These are phyloP conservation scores for Saccharomycopsis malanga DNA, from an alignment of 805 yeast genomes.

Conservation along the genomic window DNA sequence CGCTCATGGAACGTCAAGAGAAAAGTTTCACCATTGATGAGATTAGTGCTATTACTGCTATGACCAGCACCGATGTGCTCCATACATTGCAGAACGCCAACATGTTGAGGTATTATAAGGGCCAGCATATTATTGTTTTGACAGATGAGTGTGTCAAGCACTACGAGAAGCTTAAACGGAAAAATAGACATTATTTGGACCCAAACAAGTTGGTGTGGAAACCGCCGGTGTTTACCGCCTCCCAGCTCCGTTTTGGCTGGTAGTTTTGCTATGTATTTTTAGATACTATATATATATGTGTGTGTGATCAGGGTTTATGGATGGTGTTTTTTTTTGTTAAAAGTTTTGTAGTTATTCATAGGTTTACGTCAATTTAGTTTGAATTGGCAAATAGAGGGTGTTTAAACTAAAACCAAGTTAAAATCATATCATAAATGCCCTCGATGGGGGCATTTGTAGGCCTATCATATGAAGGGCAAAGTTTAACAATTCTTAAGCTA, in stretches of 20 bases:
- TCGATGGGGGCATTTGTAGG: too few relatives aligned
- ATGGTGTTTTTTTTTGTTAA: too few relatives aligned
- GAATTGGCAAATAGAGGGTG: too few relatives aligned
- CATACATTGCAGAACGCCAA: slow-evolving; percentile 90
- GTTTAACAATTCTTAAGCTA: too few relatives aligned
- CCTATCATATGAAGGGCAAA: too few relatives aligned
- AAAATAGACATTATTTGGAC: slow-evolving; percentile 69
- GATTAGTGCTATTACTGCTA: slow-evolving; percentile 74
- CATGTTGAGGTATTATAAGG: slow-evolving; percentile 86
- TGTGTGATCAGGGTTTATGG: too few relatives aligned
- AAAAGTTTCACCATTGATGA: slow-evolving; percentile 77
- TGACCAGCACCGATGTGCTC: slow-evolving; percentile 93
- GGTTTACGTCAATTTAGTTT: too few relatives aligned
- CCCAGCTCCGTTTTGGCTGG: slow-evolving; percentile 95
- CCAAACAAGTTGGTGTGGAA: slow-evolving; percentile 76
- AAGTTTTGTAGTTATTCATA: too few relatives aligned
- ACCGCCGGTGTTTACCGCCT: slow-evolving; percentile 91
- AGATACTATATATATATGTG: too few relatives aligned
- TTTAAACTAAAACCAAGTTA: too few relatives aligned
- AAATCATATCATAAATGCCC: too few relatives aligned
- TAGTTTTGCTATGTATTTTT: too few relatives aligned
- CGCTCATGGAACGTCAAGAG: slow-evolving; percentile 62
- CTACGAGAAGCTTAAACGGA: slow-evolving; percentile 60
- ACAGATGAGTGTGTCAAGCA: slow-evolving; percentile 76
- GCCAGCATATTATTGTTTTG: slow-evolving; percentile 83